Evolutionary conservation across 164 flowering plant genomes (phyloP), one percentile per base, ranked within the genome.

Genomic region (Saururus chinensis): DNA sequence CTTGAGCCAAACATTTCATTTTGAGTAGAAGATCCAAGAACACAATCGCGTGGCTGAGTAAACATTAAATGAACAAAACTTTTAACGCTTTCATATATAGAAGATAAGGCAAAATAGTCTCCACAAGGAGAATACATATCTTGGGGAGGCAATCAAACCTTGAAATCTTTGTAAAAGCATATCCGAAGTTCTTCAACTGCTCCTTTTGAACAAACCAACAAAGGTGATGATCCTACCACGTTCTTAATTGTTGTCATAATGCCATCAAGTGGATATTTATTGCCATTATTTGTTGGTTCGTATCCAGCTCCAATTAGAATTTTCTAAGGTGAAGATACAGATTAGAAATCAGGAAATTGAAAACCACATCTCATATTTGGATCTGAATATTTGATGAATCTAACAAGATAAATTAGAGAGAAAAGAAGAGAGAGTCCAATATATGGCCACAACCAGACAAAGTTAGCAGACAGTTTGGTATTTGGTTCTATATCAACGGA

Each of bases 81-180:
- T 25, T 42, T 21, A 35, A n/a, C 22, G 30, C 53, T 40, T n/a
- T 10, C 13, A 20, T 19, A 19, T 37, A 19, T n/a, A 59, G 6
- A 35, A 37, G 22, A 40, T 37, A 22, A 12, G 24, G 23, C 16
- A 19, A 40, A 51, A 21, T 23, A n/a, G 5, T 24, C n/a, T 54
- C 37, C 37, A n/a, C 2, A 49, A 52, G 5, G 54, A 52, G 20
- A 52, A n/a, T 52, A 52, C 7, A 52, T 20, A 56, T 25, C 37
- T 2, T 30, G 37, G 37, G 40, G 21, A 10, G 20, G 19, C 19
- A 48, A 53, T 14, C 79, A 42, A 56, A 91, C 96, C 93, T 81
- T 71, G 64, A 91, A 88, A 77, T 88, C 84, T 74, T 88, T 91
- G 56, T 80, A 79, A 72, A 91, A 91, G 83, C 97, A 91, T 54